Conservation (phyloP, 2,329 filamentous ascomycete genomes). For the Pseudogymnoascus sp. region DNA sequence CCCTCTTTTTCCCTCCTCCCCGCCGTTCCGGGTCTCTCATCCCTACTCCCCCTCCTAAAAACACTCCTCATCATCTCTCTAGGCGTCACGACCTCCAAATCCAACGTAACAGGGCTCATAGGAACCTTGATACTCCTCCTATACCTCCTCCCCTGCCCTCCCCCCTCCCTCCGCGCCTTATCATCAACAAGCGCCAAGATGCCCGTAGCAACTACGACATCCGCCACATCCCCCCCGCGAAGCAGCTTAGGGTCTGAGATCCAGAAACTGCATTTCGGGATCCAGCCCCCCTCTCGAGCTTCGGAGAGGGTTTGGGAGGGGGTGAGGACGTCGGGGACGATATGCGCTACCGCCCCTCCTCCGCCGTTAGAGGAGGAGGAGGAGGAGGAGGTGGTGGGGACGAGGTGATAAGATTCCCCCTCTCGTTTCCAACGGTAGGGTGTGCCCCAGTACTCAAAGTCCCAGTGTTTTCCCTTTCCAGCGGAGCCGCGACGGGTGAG, state of each 20-base stretch:
- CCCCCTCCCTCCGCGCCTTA: constrained; percentile 59
- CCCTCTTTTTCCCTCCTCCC: not conserved
- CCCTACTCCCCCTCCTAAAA: constrained; percentile 40
- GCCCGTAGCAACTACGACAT: constrained; percentile 84
- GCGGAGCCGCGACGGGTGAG: constrained; percentile 56
- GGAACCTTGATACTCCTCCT: constrained; percentile 33
- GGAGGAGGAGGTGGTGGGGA: too few species aligned
- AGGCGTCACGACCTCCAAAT: constrained; percentile 53
- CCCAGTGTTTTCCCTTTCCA: constrained; percentile 65
- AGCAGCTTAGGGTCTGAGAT: constrained; percentile 69
- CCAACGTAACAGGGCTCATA: constrained; percentile 37
- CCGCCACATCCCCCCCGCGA: constrained; percentile 49
- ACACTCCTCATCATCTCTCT: constrained; percentile 55
- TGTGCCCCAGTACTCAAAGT: constrained; percentile 89
- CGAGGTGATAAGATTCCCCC: constrained; percentile 69
- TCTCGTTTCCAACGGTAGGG: constrained; percentile 77
- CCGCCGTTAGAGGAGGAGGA: too few species aligned
- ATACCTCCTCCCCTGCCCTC: not conserved
- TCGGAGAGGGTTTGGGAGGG: constrained; percentile 63
- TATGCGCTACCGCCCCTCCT: constrained; percentile 70
- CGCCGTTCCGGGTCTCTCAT: not conserved
- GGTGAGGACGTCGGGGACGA: constrained; percentile 70
- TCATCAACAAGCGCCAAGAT: constrained; percentile 84
- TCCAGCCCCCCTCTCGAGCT: constrained; percentile 72
- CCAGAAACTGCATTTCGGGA: constrained; percentile 85